A percentile compares a stretch with the other conserved stretches of the same genome.
These are phyloP conservation scores for Mycena metata DNA, from an alignment of 768 basidiomycete species.

Conservation along the genomic window DNA sequence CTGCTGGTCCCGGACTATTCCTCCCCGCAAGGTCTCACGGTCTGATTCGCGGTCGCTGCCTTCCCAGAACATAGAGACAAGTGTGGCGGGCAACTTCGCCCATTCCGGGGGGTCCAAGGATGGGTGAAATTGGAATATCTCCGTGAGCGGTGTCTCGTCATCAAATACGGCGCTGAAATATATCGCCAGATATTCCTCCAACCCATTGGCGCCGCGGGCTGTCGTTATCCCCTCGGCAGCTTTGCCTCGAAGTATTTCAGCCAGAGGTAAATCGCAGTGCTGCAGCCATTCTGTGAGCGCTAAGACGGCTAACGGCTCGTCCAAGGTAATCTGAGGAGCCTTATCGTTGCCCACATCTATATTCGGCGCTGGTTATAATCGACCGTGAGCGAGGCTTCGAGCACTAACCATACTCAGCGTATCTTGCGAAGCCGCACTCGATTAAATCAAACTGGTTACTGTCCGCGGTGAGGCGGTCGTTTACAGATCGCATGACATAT, in stretches of 20 bases:
- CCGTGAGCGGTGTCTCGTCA: slow-evolving; percentile 8
- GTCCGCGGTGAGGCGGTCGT: slow-evolving; percentile 52
- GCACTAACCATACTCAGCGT: slow-evolving; percentile 46
- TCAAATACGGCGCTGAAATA: slow-evolving; percentile 34
- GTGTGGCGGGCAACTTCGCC: slow-evolving; percentile 8
- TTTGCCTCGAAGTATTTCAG: slow-evolving; percentile 50
- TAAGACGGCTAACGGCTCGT: slow-evolving; percentile 61
- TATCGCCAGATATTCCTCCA: slow-evolving; percentile 61
- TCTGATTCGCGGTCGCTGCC: neutral
- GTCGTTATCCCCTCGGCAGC: slow-evolving; percentile 33
- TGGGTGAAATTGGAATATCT: slow-evolving; percentile 14
- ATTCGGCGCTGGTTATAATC: no score
- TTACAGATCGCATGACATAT: slow-evolving; percentile 56
- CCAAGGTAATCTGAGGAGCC: slow-evolving; percentile 44
- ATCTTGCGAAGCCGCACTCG: slow-evolving; percentile 61
- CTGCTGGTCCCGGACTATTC: neutral
- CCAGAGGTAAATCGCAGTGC: slow-evolving; percentile 49
- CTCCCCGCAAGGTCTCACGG: neutral
- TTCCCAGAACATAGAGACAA: slow-evolving; percentile 10
- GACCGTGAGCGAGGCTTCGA: no score
- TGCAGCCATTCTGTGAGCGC: slow-evolving; percentile 59
- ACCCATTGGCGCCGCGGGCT: slow-evolving; percentile 51
- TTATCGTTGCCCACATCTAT: slow-evolving; percentile 38
- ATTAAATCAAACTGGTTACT: slow-evolving; percentile 57
- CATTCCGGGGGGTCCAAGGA: neutral